These are phyloP conservation scores for Talaromyces sp. DNA, from an alignment of 2,329 filamentous ascomycete genomes.

Conservation along the genomic window DNA sequence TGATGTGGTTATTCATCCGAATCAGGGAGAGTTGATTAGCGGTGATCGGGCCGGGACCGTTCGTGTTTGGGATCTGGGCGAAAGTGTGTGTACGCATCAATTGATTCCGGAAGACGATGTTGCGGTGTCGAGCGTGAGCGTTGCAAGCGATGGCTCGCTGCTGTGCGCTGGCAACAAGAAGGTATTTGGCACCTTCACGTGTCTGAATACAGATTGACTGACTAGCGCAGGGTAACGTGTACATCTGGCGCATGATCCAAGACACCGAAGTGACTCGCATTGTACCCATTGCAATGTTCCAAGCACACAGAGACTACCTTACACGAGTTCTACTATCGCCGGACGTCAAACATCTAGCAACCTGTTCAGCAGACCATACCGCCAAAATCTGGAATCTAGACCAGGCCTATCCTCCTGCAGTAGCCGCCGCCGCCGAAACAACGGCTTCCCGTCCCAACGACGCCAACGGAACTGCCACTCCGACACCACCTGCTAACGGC, in stretches of 20 bases:
- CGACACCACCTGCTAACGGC: slow-evolving; percentile 1
- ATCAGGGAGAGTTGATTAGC: slow-evolving; percentile 96
- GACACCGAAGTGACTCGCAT: slow-evolving; percentile 77
- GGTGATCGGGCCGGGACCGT: slow-evolving; percentile 92
- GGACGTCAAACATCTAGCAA: slow-evolving; percentile 89
- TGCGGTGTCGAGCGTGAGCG: slow-evolving; percentile 87
- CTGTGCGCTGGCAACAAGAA: slow-evolving; percentile 90
- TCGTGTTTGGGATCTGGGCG: slow-evolving; percentile 90
- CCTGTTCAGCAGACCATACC: slow-evolving; percentile 89
- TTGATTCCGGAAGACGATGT: slow-evolving; percentile 95
- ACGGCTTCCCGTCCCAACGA: slow-evolving; percentile 18
- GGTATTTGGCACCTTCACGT: slow-evolving; percentile 46
- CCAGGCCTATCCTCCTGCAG: slow-evolving; percentile 50
- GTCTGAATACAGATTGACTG: not conserved
- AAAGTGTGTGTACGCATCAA: slow-evolving; percentile 96
- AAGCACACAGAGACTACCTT: slow-evolving; percentile 87
- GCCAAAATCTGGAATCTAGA: slow-evolving; percentile 96
- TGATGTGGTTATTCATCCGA: slow-evolving; percentile 98
- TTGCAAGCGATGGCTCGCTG: slow-evolving; percentile 88
- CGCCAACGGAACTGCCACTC: slow-evolving; percentile 13
- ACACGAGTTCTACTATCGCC: slow-evolving; percentile 87
- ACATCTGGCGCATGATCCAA: slow-evolving; percentile 92
- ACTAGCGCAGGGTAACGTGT: slow-evolving; percentile 76
- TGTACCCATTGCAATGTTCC: slow-evolving; percentile 82
- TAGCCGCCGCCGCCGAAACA: slow-evolving; percentile 28